These are phyloP conservation scores for Cercospora zeina DNA, from an alignment of 2,329 filamentous ascomycete genomes.

Conservation along the genomic window DNA sequence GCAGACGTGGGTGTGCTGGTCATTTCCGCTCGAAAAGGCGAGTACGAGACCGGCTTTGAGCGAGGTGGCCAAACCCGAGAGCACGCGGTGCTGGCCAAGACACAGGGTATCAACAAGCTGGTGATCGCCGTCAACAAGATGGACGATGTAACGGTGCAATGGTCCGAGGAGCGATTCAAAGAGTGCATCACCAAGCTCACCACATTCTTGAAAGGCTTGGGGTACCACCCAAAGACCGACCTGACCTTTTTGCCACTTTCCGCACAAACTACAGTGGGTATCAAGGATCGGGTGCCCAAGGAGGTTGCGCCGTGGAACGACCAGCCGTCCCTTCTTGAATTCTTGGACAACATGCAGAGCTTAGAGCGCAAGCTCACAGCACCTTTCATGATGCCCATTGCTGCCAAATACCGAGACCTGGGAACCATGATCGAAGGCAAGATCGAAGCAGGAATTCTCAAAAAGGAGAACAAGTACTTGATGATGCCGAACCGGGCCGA, in stretches of 20 bases:
- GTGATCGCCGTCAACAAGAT: slow-evolving; percentile 98
- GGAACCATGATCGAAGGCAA: slow-evolving; percentile 98
- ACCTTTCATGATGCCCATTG: slow-evolving; percentile 98
- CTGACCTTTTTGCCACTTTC: slow-evolving; percentile 96
- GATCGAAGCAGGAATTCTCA: slow-evolving; percentile 90
- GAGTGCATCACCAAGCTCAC: slow-evolving; percentile 89
- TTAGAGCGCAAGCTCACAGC: slow-evolving; percentile 95
- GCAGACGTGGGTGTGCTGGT: slow-evolving; percentile 93
- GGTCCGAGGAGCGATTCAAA: slow-evolving; percentile 88
- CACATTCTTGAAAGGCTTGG: slow-evolving; percentile 85
- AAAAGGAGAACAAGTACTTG: slow-evolving; percentile 80
- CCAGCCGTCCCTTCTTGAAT: slow-evolving; percentile 88
- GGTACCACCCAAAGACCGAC: slow-evolving; percentile 92
- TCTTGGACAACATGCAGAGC: slow-evolving; percentile 88
- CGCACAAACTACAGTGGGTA: slow-evolving; percentile 79
- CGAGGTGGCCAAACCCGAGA: slow-evolving; percentile 95
- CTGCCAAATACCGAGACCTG: slow-evolving; percentile 95
- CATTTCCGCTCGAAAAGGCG: slow-evolving; percentile 93
- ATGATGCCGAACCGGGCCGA: slow-evolving; percentile 95
- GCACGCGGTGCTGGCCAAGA: slow-evolving; percentile 97
- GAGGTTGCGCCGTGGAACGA: slow-evolving; percentile 79
- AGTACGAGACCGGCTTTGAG: slow-evolving; percentile 98
- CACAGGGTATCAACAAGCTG: slow-evolving; percentile 95
- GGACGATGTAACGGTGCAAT: slow-evolving; percentile 95
- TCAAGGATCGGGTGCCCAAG: slow-evolving; percentile 83